A percentile compares a stretch with the other conserved stretches of the same genome.
Conservation (phyloP, 2,329 filamentous ascomycete species). For the Aspergillus arachidicola region DNA sequence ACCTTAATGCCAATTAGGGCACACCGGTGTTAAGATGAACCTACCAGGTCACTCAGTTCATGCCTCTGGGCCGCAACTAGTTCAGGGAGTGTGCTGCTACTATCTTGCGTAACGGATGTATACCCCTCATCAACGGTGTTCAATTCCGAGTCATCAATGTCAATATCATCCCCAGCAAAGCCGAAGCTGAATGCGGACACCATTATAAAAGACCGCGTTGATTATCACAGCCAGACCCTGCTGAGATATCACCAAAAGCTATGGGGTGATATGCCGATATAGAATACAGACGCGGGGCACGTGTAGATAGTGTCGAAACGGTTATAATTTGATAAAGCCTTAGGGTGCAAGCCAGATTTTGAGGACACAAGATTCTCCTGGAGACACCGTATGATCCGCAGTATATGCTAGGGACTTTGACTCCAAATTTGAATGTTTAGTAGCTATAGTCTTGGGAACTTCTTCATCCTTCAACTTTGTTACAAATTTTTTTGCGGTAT, state of each 20-base stretch:
- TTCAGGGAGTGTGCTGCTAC: slow-evolving; percentile 28
- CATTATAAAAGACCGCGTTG: slow-evolving; percentile 19
- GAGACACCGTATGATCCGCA: background rate
- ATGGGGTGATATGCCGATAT: background rate
- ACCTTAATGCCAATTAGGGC: background rate
- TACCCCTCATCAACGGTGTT: slow-evolving; percentile 18
- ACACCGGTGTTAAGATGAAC: slow-evolving; percentile 28
- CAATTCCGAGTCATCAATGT: slow-evolving; percentile 44
- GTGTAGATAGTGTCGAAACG: background rate
- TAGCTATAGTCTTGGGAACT: background rate
- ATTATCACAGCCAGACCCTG: too few species aligned
- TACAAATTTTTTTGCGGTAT: slow-evolving; percentile 12
- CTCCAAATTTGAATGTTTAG: background rate
- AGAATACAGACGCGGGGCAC: background rate
- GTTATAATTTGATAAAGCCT: background rate
- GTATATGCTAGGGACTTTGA: background rate
- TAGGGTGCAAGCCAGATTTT: background rate
- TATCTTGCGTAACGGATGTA: slow-evolving; percentile 9
- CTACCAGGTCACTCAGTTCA: slow-evolving; percentile 52
- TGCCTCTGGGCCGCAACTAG: slow-evolving; percentile 44
- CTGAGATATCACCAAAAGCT: background rate
- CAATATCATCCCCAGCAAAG: slow-evolving; percentile 62
- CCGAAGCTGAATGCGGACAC: slow-evolving; percentile 56
- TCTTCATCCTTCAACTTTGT: background rate
- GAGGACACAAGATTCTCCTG: background rate